Evolutionary conservation across 768 basidiomycete genomes (phyloP), one percentile per base, ranked within the genome.

Genomic region (Leccinum subgranulosum): DNA sequence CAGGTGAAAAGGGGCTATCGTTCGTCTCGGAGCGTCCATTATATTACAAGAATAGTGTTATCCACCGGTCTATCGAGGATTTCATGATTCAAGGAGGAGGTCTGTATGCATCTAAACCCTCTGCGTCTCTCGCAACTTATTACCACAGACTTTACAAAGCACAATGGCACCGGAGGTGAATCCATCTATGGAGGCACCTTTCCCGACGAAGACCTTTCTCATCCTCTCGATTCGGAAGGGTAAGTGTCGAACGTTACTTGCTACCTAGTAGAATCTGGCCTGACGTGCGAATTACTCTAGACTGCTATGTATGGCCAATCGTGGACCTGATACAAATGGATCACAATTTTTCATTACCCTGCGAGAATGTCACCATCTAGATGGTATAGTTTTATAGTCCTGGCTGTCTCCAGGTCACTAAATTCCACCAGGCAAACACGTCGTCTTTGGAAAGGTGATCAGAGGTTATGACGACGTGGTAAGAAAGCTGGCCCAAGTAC

Each of bases 281-380:
- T 53, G 2, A 57, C 36, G 6, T 41, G 25, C 36, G 15, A 17
- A 23, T 41, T 45, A 17, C 25, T 47, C n/a, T 62, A 86, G 84
- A 12, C 74, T 95, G 27, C 75, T 96, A 11, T 92, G 90, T 65
- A 96, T 95, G 94, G 93, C 93, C 10, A 96, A 96, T 70, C 82
- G 82, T 61, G 90, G 90, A 3, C 85, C 88, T 1, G 77, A 89
- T 72, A 94, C 93, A 34, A 95, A 94, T 62, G 85, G 87, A 36
- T 90, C 87, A 1, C 93, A 95, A 61, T 95, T 88, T 68, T 94
- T 95, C 68, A 77, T 94, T 60, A 92, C 93, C 21, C 79, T 95
- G 11, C 78, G 81, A n/a, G 79, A 82, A 15, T 85, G 88, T 59
- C 83, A 86, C 4, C 90, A 92, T 68, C 71, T 92, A 47, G 81